Conservation (phyloP, 371 early-diverging fungal species). For the Mortierella sp. region DNA sequence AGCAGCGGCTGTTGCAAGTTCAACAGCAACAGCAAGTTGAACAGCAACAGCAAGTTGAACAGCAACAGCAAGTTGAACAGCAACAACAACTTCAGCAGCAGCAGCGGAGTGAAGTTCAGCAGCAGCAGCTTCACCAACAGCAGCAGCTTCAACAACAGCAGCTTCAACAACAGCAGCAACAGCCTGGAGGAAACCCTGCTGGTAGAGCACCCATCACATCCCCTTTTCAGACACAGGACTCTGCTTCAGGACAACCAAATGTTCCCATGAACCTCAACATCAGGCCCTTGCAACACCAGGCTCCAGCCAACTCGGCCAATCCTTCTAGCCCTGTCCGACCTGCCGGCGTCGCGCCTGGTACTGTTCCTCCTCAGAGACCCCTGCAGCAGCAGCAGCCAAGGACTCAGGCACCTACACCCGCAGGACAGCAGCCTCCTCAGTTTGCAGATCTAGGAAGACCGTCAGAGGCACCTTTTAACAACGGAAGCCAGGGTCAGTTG, state of each 20-base stretch:
- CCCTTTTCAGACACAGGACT: constrained; percentile 46
- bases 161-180: constrained; percentile 36
- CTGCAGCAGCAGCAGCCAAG: constrained; percentile 28
- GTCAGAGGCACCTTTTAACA: constrained; percentile 8
- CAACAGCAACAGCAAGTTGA: no score
- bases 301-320: constrained; percentile 1
- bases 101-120: no score
- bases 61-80: no score
- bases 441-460: constrained; percentile 33
- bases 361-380: constrained; percentile 14
- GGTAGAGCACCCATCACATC: constrained; percentile 50
- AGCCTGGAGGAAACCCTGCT: constrained; percentile 13
- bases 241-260: constrained; percentile 18
- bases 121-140: no score
- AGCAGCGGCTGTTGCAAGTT: no score
- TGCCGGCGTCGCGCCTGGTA: constrained; percentile 7
- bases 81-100: no score
- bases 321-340: constrained; percentile 23
- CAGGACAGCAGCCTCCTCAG: no score
- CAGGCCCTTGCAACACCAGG: constrained; percentile 21
- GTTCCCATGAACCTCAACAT: constrained; percentile 14
- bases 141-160: constrained; percentile 17
- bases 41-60: no score
- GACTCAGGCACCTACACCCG: no score
- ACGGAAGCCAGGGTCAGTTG: constrained; percentile 29